Evolutionary conservation across 2,329 filamentous ascomycete species (phyloP).

Genomic region (Penicillium brasilianum): DNA sequence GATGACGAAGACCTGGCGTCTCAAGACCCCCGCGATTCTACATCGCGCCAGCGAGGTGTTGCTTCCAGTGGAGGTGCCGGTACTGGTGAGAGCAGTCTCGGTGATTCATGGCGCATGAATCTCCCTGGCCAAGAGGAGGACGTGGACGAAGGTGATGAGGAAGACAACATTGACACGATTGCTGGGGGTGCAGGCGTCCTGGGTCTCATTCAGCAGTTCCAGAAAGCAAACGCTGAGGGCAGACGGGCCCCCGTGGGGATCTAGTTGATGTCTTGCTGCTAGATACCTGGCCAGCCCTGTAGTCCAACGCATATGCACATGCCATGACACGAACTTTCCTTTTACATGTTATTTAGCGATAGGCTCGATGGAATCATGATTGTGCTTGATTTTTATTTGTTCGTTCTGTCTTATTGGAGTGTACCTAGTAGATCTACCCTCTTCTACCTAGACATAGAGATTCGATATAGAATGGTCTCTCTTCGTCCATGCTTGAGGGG

Average conservation of each 20-base stretch:
- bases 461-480: background rate
- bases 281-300: background rate
- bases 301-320: constrained; percentile 1
- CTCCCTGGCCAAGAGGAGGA: constrained; percentile 41
- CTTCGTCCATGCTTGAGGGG: too few relatives aligned
- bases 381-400: background rate
- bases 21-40: constrained; percentile 21
- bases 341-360: background rate
- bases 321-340: background rate
- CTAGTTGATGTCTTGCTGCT: constrained; percentile 22
- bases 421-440: too few relatives aligned
- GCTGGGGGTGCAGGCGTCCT: constrained; percentile 62
- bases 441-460: too few relatives aligned
- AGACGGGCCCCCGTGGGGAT: constrained; percentile 44
- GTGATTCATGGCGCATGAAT: constrained; percentile 57
- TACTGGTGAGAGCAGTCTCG: constrained; percentile 63
- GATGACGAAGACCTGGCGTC: constrained; percentile 38
- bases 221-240: constrained; percentile 58
- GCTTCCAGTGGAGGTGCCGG: constrained; percentile 46
- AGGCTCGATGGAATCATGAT: background rate
- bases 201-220: constrained; percentile 70
- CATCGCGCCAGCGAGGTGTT: constrained; percentile 29
- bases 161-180: constrained; percentile 54
- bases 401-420: background rate
- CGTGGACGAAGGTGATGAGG: constrained; percentile 53